These are phyloP conservation scores for Parastagonospora nodorum DNA, from an alignment of 2,329 filamentous ascomycete genomes.

Conservation along the genomic window DNA sequence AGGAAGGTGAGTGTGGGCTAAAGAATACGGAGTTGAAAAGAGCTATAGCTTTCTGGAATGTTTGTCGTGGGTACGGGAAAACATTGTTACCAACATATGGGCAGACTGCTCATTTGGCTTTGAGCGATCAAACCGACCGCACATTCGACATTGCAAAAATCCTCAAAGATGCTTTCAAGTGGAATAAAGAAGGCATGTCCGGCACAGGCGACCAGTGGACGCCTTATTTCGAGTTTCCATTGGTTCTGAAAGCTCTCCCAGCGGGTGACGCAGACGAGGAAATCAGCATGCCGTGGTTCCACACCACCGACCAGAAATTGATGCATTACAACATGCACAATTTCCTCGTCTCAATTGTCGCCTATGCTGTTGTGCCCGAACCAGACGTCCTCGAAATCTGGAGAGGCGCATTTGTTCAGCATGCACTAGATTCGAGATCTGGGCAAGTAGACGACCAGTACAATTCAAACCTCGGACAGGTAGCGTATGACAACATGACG, in stretches of 20 bases:
- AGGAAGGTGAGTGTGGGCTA: no score
- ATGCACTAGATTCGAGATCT: not conserved
- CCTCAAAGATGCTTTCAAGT: slow-evolving; percentile 1
- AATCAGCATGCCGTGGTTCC: slow-evolving; percentile 13
- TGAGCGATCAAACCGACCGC: not conserved
- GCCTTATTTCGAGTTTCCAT: slow-evolving; percentile 4
- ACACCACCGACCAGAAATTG: slow-evolving; percentile 5
- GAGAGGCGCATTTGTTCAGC: slow-evolving; percentile 1
- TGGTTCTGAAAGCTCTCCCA: not conserved
- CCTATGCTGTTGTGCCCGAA: slow-evolving; percentile 6
- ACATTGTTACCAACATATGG: no score
- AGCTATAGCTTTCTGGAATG: no score
- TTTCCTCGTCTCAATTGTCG: not conserved
- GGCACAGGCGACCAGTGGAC: slow-evolving; percentile 1
- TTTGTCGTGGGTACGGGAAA: no score
- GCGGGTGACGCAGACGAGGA: slow-evolving; percentile 2
- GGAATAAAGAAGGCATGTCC: not conserved
- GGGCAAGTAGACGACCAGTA: no score
- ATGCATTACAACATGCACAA: slow-evolving; percentile 12
- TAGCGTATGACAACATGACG: not conserved
- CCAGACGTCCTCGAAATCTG: slow-evolving; percentile 7
- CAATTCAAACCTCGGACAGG: no score
- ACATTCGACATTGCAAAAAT: slow-evolving; percentile 2
- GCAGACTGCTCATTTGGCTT: not conserved
- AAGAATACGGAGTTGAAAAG: no score